Evolutionary conservation across 495 filamentous ascomycete genomes (phyloP).

Genomic region (Talaromyces borbonicus): DNA sequence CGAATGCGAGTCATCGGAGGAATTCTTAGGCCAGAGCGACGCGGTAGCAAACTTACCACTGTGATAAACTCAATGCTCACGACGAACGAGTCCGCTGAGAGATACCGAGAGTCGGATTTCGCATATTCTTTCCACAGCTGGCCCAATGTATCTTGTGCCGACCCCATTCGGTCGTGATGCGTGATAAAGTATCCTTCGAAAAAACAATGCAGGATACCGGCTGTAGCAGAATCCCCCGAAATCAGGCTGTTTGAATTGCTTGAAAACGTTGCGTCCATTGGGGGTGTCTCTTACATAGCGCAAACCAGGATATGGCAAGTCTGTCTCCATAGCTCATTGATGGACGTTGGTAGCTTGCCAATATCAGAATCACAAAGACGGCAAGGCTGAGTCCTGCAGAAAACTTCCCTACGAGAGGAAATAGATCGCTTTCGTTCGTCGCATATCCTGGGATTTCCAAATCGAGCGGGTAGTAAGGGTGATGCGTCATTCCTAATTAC

Average conservation of each 20-base stretch:
- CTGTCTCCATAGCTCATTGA: slow-evolving; percentile 39
- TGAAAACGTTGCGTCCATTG: neutral
- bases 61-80: slow-evolving; percentile 80
- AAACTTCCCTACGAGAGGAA: slow-evolving; percentile 44
- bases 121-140: slow-evolving; percentile 89
- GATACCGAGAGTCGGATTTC: slow-evolving; percentile 71
- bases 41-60: slow-evolving; percentile 47
- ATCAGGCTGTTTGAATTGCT: neutral
- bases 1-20: too few species aligned
- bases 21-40: too few species aligned
- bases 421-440: slow-evolving; percentile 47
- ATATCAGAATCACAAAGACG: slow-evolving; percentile 37
- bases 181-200: slow-evolving; percentile 81
- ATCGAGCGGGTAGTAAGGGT: slow-evolving; percentile 66
- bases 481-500: slow-evolving; percentile 20
- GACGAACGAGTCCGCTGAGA: slow-evolving; percentile 70
- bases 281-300: slow-evolving; percentile 38
- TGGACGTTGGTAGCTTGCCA: slow-evolving; percentile 38
- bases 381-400: slow-evolving; percentile 39
- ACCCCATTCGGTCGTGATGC: slow-evolving; percentile 51
- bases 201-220: slow-evolving; percentile 59
- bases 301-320: slow-evolving; percentile 56
- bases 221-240: slow-evolving; percentile 26
- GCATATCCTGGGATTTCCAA: slow-evolving; percentile 51
- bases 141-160: slow-evolving; percentile 53